Evolutionary conservation across 805 yeast genomes (phyloP).

Genomic region (Candida silvicultrix): DNA sequence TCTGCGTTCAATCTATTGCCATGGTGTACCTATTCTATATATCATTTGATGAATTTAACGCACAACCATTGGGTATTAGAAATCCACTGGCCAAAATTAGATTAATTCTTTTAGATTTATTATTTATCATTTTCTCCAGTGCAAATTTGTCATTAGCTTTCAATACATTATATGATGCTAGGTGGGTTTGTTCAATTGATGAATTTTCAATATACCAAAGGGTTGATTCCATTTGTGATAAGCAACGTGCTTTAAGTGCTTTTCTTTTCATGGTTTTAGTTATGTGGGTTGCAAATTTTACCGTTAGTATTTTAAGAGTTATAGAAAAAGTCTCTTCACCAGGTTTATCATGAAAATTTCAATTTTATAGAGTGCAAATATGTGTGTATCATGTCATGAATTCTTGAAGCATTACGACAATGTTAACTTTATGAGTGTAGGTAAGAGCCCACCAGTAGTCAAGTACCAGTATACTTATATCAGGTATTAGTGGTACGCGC

Average conservation of each 20-base stretch:
- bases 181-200: constrained; percentile 64
- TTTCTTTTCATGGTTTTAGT: constrained; percentile 70
- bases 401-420: too few relatives aligned
- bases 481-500: too few relatives aligned
- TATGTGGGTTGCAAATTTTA: constrained; percentile 81
- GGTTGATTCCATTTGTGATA: constrained; percentile 55
- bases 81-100: constrained; percentile 79
- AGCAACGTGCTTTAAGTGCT: constrained; percentile 74
- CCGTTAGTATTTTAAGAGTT: constrained; percentile 76
- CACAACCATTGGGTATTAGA: constrained; percentile 87
- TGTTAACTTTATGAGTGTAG: too few relatives aligned
- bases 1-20: constrained; percentile 77
- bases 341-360: neutral
- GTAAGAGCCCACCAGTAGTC: too few relatives aligned
- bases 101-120: constrained; percentile 71
- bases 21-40: constrained; percentile 72
- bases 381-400: too few relatives aligned
- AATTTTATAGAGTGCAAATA: too few relatives aligned
- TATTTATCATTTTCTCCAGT: constrained; percentile 82
- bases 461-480: too few relatives aligned
- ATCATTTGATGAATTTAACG: constrained; percentile 85
- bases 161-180: constrained; percentile 69
- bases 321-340: constrained; percentile 51
- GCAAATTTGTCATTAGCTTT: constrained; percentile 85
- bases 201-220: constrained; percentile 23